phyloP scores from a whole-genome alignment of 768 basidiomycete species.

The Strobilomyces dryophilus region DNA sequence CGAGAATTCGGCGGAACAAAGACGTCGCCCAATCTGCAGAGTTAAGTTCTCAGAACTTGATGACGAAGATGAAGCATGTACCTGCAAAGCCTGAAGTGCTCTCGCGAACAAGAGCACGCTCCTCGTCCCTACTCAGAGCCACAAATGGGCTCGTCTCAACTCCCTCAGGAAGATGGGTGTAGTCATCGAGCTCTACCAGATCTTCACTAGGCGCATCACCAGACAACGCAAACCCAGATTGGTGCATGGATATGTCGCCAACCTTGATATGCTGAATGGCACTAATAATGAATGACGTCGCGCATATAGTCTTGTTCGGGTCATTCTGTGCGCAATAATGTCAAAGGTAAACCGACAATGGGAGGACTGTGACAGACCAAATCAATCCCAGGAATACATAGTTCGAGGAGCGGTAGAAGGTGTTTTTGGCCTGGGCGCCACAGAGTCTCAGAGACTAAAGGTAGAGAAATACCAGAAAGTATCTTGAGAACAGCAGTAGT shows the following conservation, averaged over 20 bases:
- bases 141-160: conserved; percentile 32
- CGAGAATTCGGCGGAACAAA: conserved; percentile 71
- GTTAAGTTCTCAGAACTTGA: conserved; percentile 1
- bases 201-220: conserved; percentile 52
- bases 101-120: conserved; percentile 68
- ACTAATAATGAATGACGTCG: conserved; percentile 74
- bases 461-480: conserved; percentile 70
- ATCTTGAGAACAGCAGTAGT: conserved; percentile 89
- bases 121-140: conserved; percentile 56
- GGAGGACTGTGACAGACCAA: conserved; percentile 43
- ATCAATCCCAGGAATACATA: conserved; percentile 91
- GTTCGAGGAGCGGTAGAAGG: conserved; percentile 79
- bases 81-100: conserved; percentile 78
- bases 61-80: conserved; percentile 25
- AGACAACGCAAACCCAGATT: conserved; percentile 51
- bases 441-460: conserved; percentile 69
- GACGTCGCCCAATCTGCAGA: conserved; percentile 72
- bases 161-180: conserved; percentile 49
- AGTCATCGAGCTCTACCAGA: conserved; percentile 45
- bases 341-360: neutral
- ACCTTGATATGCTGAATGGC: conserved; percentile 73
- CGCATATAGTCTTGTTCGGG: conserved; percentile 73
- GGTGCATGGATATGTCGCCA: conserved; percentile 66
- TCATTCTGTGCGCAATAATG: conserved; percentile 53
- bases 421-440: conserved; percentile 90